Percentiles rank a stretch among this genome's conserved stretches.
These are phyloP conservation scores for Mycosphaerella arachidis DNA, from an alignment of 2,329 filamentous ascomycete genomes.

Conservation along the genomic window DNA sequence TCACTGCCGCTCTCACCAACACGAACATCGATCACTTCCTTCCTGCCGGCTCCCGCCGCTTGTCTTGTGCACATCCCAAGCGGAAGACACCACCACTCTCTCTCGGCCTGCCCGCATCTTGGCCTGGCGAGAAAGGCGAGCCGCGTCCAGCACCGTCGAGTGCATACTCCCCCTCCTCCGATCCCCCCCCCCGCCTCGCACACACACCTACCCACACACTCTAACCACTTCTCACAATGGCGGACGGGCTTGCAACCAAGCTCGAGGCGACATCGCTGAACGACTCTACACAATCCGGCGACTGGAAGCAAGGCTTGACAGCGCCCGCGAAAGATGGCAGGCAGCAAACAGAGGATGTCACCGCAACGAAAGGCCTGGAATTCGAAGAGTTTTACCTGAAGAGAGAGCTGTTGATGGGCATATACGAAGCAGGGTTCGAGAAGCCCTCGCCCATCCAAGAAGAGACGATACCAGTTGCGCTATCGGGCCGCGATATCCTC, in stretches of 20 bases:
- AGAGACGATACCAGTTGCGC: slow-evolving; percentile 94
- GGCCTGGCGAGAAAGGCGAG: neutral
- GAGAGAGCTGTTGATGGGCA: slow-evolving; percentile 94
- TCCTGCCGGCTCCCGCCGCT: neutral
- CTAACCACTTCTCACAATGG: slow-evolving; percentile 35
- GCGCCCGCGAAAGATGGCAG: slow-evolving; percentile 69
- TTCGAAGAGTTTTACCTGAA: slow-evolving; percentile 97
- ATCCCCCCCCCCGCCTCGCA: neutral
- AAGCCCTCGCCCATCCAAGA: slow-evolving; percentile 99
- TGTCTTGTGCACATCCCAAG: neutral
- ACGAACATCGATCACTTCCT: too few species aligned
- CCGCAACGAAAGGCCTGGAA: slow-evolving; percentile 92
- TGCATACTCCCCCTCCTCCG: neutral
- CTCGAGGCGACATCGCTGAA: slow-evolving; percentile 52
- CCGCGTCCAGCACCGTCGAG: neutral
- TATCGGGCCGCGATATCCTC: slow-evolving; percentile 91
- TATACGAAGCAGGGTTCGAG: slow-evolving; percentile 98
- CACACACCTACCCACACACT: neutral
- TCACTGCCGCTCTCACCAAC: too few species aligned
- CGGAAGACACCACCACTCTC: neutral
- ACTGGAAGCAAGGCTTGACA: slow-evolving; percentile 72
- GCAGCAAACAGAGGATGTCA: slow-evolving; percentile 93
- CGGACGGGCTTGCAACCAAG: slow-evolving; percentile 51
- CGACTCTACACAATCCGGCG: slow-evolving; percentile 50
- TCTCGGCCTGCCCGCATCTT: neutral